phyloP scores from a whole-genome alignment of 805 yeast genomes.

The Cyberlindnera petersonii region DNA sequence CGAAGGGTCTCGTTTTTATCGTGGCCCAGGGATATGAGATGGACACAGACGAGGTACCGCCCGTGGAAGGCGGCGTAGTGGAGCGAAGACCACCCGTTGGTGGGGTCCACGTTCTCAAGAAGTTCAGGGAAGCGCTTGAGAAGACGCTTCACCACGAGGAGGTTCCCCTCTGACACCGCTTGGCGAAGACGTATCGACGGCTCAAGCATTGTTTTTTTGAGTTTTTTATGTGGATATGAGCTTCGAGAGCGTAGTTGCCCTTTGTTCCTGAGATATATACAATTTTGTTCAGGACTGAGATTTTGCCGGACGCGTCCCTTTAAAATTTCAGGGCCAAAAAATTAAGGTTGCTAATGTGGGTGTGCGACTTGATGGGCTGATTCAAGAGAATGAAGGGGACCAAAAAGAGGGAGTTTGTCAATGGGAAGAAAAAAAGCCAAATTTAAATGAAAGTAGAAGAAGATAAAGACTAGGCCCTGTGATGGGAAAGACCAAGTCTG shows the following conservation, averaged over 20 bases:
- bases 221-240: too few relatives aligned
- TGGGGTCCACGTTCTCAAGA: constrained; percentile 62
- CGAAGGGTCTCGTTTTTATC: constrained; percentile 46
- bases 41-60: constrained; percentile 61
- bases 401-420: too few relatives aligned
- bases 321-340: not conserved
- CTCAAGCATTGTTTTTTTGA: too few relatives aligned
- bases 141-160: constrained; percentile 59
- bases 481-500: too few relatives aligned
- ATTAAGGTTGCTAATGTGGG: not conserved
- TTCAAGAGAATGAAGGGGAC: too few relatives aligned
- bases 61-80: constrained; percentile 81
- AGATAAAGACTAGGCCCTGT: too few relatives aligned
- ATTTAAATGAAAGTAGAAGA: too few relatives aligned
- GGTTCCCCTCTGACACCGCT: constrained; percentile 61
- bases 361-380: too few relatives aligned
- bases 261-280: not conserved
- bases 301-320: too few relatives aligned
- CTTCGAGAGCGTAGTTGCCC: not conserved
- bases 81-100: constrained; percentile 76
- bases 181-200: constrained; percentile 63
- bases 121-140: constrained; percentile 66
- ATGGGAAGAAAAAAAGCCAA: too few relatives aligned
- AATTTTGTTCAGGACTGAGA: not conserved
- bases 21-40: constrained; percentile 52